Evolutionary conservation across 208 protist genomes (phyloP), one percentile per base, ranked within the genome.

Genomic region (Strigomonas galati): DNA sequence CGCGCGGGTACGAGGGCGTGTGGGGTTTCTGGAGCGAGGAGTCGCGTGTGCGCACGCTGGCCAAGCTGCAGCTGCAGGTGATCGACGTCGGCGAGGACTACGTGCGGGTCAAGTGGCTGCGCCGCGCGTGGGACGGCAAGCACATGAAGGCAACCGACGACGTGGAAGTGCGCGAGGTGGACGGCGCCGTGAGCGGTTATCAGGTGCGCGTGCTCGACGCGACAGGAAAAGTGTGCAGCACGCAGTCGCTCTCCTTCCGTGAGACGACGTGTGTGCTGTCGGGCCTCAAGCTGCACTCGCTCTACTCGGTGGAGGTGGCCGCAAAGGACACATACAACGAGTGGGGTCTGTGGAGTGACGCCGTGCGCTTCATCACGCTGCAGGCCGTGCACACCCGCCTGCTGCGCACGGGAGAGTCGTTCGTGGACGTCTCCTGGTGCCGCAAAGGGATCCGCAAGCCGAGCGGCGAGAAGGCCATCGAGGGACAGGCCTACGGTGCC

Each of bases 11-110:
- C 58, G 85, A 95, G 60, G 90, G 87, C 12, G 86, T 93, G 49
- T 97, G 92, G 90, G 92, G 92, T 26, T 81, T 92, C 57, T 97
- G 92, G 90, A 94, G 86, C 65, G 85, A 93, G 32, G 90, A 95
- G 72, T 77, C 78, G 26, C 81, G 88, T n/a, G 81, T 97, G 65
- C 90, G 90, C 65, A 97, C 92, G 62, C 72, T 96, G 62, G 90
- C 92, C 21, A 87, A 89, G 76, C 76, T 97, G 69, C 65, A 91
- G 66, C 73, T 97, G 28, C 67, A 76, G 10, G 76, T 97, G 51
- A 64, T 67, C 27, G 77, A 85, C 66, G 87, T 94, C 60, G 92
- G 92, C 30, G 89, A 97, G 76, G 88, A 93, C 69, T 97, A 96
- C 74, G 87, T 95, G n/a, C 70, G 74, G 0, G 92, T 93, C 6